Base-by-base conservation (phyloP, 768 basidiomycete genomes). In the Mycena indigotica region DNA sequence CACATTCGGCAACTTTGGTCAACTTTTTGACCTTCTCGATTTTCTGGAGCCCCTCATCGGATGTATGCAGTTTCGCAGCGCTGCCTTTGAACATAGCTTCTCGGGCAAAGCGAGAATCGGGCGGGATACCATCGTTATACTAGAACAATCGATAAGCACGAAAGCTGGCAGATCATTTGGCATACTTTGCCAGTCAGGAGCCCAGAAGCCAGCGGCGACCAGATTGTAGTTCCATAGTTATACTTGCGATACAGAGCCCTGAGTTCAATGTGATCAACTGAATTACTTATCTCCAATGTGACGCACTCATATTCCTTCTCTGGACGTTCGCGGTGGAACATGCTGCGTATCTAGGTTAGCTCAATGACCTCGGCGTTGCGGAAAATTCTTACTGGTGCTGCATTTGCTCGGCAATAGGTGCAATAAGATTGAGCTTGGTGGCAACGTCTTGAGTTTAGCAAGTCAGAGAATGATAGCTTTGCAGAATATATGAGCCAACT, bases 291-390 rank as follows among this genome's bases (percentile, higher is more conserved):
- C 32, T 52, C 21, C 17, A 16, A 26, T 32, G n/a, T 39, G 26
- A 69, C 79, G 59, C 64, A 85, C 82, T 73, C 77, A 72, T 89
- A 92, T 75, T 93, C 91, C 66, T 83, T 82, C 75, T 94, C 93
- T 16, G 89, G 86, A n/a, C 87, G 80, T 60, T 92, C 88, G 21
- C 91, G 85, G 69, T 86, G 82, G 71, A 93, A 83, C 83, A 91
- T 84, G 66, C 85, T 89, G 69, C 70, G 69, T 21, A 39, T 44
- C 12, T 49, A 40, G 19, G 12, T 35, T 17, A 35, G 41, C n/a
- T n/a, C 25, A 32, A 45, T 38, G 24, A 26, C 17, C 35, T 10
- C n/a, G 16, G 21, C 15, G 32, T 15, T 4, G 5, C 13, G 2
- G 16, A 5, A 38, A 17, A 17, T 3, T 64, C 80, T 23, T 57